Percentiles rank a stretch among this genome's conserved stretches.
These are phyloP conservation scores for Nicotiana sylvestris DNA, from an alignment of 257 asterid species.

Conservation along the genomic window DNA sequence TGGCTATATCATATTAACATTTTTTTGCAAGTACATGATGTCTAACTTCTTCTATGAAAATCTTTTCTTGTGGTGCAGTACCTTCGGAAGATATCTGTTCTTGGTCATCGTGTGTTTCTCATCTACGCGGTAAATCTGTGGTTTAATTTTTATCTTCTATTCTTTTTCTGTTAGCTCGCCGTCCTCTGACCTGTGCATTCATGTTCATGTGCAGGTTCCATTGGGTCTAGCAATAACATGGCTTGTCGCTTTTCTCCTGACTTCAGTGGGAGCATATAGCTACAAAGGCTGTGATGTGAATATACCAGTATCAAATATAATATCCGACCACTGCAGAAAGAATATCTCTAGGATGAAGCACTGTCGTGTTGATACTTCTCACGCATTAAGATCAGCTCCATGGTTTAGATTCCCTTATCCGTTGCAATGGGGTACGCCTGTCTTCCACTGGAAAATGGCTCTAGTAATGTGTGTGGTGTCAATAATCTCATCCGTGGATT, in stretches of 20 bases:
- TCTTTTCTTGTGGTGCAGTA: constrained; percentile 58
- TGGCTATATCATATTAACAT: background rate
- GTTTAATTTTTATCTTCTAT: background rate
- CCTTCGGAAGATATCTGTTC: constrained; percentile 83
- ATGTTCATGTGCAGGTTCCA: constrained; percentile 54
- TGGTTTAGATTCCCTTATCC: constrained; percentile 99
- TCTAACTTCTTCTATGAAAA: background rate
- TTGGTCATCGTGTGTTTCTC: constrained; percentile 90
- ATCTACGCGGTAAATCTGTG: constrained; percentile 66
- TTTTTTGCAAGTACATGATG: background rate
- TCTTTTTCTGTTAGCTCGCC: background rate
- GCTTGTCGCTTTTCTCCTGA: constrained; percentile 76
- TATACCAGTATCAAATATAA: constrained; percentile 69
- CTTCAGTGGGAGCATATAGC: constrained; percentile 74
- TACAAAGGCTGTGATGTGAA: constrained; percentile 84
- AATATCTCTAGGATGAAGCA: constrained; percentile 73
- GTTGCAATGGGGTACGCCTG: constrained; percentile 94
- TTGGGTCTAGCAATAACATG: constrained; percentile 80
- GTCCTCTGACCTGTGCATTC: background rate
- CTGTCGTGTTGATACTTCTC: constrained; percentile 86
- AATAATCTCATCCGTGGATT: constrained; percentile 84
- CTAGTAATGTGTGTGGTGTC: constrained; percentile 94
- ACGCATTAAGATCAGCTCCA: constrained; percentile 73
- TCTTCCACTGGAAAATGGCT: constrained; percentile 91
- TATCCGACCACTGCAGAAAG: constrained; percentile 83